Percentiles rank a stretch among this genome's conserved stretches.
Conservation (phyloP, 108 stramenopile genomes). For the Aurantiochytrium sp. region DNA sequence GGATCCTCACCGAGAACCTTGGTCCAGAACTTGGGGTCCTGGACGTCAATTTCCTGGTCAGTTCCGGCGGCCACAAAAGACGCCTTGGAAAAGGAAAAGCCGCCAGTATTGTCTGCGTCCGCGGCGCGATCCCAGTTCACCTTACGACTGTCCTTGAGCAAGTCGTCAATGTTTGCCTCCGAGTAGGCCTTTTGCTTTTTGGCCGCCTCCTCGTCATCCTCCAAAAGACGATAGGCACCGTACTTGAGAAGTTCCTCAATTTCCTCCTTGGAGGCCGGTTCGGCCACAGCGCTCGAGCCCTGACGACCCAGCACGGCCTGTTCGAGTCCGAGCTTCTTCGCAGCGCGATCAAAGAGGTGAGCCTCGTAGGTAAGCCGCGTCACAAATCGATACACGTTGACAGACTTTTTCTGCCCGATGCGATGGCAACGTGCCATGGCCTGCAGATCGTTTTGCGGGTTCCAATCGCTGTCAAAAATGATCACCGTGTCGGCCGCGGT, state of each 20-base stretch:
- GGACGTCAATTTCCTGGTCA: slow-evolving; percentile 60
- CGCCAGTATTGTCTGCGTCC: background rate
- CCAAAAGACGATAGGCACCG: slow-evolving; percentile 81
- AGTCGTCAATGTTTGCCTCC: slow-evolving; percentile 78
- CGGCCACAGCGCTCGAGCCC: slow-evolving; percentile 67
- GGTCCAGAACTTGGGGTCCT: slow-evolving; percentile 91
- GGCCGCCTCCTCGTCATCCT: slow-evolving; percentile 36
- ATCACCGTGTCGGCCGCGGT: slow-evolving; percentile 90
- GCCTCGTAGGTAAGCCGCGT: slow-evolving; percentile 91
- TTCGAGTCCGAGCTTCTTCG: slow-evolving; percentile 88
- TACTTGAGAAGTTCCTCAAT: slow-evolving; percentile 83
- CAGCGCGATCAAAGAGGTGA: slow-evolving; percentile 95
- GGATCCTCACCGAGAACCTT: slow-evolving; percentile 39
- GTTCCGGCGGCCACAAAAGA: slow-evolving; percentile 65
- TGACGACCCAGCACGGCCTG: slow-evolving; percentile 74
- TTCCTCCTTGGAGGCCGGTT: slow-evolving; percentile 68
- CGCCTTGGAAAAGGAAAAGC: slow-evolving; percentile 70
- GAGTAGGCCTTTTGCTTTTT: slow-evolving; percentile 63
- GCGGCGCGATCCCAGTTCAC: background rate
- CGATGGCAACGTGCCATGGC: slow-evolving; percentile 86
- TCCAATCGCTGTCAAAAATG: slow-evolving; percentile 91
- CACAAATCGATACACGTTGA: slow-evolving; percentile 82
- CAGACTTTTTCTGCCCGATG: slow-evolving; percentile 92
- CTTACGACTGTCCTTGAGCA: slow-evolving; percentile 45
- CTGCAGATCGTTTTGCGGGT: slow-evolving; percentile 94